Base-by-base conservation (phyloP, 768 basidiomycete species). In the Asterophora lycoperdoides region DNA sequence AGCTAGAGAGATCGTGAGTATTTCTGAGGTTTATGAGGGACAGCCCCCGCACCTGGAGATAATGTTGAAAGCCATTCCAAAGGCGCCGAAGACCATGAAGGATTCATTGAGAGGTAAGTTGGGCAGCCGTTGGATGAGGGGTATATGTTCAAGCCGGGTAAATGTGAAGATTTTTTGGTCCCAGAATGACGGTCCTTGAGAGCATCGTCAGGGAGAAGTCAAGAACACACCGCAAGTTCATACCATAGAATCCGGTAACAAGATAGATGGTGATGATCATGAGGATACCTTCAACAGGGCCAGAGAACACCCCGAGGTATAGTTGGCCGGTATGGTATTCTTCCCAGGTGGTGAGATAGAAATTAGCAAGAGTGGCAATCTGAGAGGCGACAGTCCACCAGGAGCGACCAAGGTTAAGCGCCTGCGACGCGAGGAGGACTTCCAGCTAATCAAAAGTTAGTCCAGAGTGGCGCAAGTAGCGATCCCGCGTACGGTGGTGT, bases 361-460 rank as follows among this genome's bases (percentile, higher is more conserved):
- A 91, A 63, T 86, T 89, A 52, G 81, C 82, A 34, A 87, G 68
- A 0, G 84, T 83, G 1, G 83, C 84, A 9, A 84, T 74, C 63
- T 94, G 90, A 1, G 87, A 87, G 0, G 87, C 80, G 29, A 98
- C 85, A 0, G 93, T 97, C 95, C 93, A 98, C 93, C 96, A 98
- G 0, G 91, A 93, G 15, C 93, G 76, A 10, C 90, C 92, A 17
- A 97, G 75, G 57, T 95, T 94, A 37, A 99, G 79, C 0, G 96
- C 94, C 20, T 88, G 81, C 7, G 83, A 73, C 5, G 81, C 79
- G 35, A 99, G 78, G 52, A 97, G 77, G 49, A 84, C 86, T 68
- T 93, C 95, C 19, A 99, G 79, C 91, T 94, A 60, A 41, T 5
- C 9, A 26, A 26, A 8, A 1, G 8, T 32, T 5, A 19, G 5